A percentile compares a stretch with the other conserved stretches of the same genome.
These are phyloP conservation scores for Fusarium citri DNA, from an alignment of 2,329 filamentous ascomycete genomes.

Conservation along the genomic window DNA sequence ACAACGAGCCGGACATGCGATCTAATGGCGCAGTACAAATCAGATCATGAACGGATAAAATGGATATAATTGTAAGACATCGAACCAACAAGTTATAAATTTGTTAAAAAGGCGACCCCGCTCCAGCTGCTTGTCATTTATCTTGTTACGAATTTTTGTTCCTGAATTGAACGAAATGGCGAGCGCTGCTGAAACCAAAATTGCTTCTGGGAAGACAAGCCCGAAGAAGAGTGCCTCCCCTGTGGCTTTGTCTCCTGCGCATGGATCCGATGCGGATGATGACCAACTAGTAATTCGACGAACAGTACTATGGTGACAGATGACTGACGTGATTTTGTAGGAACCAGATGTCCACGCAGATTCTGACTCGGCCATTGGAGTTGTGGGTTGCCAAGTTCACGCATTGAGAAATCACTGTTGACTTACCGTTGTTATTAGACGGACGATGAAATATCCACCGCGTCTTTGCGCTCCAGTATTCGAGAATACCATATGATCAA, in stretches of 20 bases:
- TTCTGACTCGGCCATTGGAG: constrained; percentile 13
- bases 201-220: rapidly evolving
- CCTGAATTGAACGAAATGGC: neutral
- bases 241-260: rapidly evolving
- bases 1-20: neutral
- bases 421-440: too few species aligned
- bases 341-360: neutral
- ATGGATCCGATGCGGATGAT: rapidly evolving
- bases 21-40: neutral
- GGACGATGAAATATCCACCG: constrained; percentile 31
- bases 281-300: neutral
- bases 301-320: rapidly evolving
- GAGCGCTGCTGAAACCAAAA: rapidly evolving
- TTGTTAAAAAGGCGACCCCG: neutral
- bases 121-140: too few species aligned
- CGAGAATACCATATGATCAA: constrained; percentile 28
- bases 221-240: rapidly evolving
- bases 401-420: too few species aligned
- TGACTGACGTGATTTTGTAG: neutral
- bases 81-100: neutral
- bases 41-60: neutral
- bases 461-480: constrained; percentile 29
- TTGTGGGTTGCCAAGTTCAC: neutral
- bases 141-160: too few species aligned
- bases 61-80: neutral